Conservation (phyloP, 257 asterid species). For the Pogostemon cablin region DNA sequence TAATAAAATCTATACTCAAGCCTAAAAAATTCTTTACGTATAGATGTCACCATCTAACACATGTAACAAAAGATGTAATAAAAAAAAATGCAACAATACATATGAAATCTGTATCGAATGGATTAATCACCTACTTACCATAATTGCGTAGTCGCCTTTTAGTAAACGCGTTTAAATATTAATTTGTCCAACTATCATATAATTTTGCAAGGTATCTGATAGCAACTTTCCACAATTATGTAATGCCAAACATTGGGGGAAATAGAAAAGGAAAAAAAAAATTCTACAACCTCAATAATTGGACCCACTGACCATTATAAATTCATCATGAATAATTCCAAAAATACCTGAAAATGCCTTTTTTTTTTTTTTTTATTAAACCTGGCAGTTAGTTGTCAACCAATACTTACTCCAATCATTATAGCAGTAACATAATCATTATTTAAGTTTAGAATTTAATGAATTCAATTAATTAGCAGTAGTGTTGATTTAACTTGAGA, state of each 20-base stretch:
- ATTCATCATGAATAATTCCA: constrained; percentile 31
- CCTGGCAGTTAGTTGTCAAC: constrained; percentile 47
- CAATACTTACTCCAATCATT: constrained; percentile 31
- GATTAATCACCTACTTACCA: too few species aligned
- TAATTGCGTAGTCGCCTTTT: too few species aligned
- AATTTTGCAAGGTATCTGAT: background rate
- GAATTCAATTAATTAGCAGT: background rate
- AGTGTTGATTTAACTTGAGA: constrained; percentile 3
- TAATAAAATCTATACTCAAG: too few species aligned
- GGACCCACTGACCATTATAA: constrained; percentile 39
- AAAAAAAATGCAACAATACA: too few species aligned
- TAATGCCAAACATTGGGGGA: background rate
- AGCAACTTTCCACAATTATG: background rate
- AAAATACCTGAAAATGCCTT: background rate
- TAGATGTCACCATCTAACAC: too few species aligned
- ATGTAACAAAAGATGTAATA: too few species aligned
- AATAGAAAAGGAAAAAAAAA: too few species aligned
- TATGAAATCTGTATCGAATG: too few species aligned
- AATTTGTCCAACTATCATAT: background rate
- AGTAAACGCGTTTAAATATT: too few species aligned
- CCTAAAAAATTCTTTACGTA: too few species aligned
- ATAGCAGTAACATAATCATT: constrained; percentile 21
- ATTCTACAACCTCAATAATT: constrained; percentile 27
- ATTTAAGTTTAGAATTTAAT: constrained; percentile 13
- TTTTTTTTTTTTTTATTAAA: background rate